Base-by-base conservation (phyloP, 352 stramenopile genomes). In the Blastocystis sp. region DNA sequence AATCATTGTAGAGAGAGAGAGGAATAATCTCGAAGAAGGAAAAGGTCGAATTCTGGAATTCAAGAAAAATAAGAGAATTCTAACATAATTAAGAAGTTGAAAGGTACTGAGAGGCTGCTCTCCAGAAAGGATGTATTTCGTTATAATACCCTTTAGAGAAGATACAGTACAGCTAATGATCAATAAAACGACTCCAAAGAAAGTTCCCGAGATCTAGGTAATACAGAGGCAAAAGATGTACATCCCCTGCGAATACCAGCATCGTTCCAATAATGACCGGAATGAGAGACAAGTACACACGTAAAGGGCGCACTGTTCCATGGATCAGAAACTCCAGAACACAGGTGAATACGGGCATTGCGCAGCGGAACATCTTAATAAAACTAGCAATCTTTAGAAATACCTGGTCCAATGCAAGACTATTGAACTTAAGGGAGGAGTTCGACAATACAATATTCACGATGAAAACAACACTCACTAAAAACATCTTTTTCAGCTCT, bases 191-290 rank as follows among this genome's bases (percentile, higher is more conserved):
- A 87, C n/a, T 26, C 76, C 76, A 18, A 37, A 34, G 8, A 76
- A 37, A 6, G 76, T 87, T 50, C 59, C 63, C n/a, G 47, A 73
- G 20, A 87, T 41, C 76, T 87, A 87, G 39, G n/a, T 13, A 37
- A n/a, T 23, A 87, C 29, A 5, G 18, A n/a, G 50, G 7, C 7
- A 29, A 39, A 26, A 87, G 7, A 6, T 6, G 5, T 47, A 87
- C 76, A 87, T 87, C 76, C 34, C 76, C 76, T 7, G 63, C 63
- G n/a, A 54, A 87, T n/a, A 87, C 76, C 1, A 87, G 54, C 59
- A 87, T 87, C 53, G 76, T 76, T 76, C 76, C 76, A 26, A 87
- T 68, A 77, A 87, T 87, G n/a, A 87, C 63, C n/a, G 76, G 76
- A 37, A 87, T 76, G 13, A 87, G 47, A 18, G 76, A 76, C 7